phyloP scores from a whole-genome alignment of 768 basidiomycete species.

The Tylopilus sp. region DNA sequence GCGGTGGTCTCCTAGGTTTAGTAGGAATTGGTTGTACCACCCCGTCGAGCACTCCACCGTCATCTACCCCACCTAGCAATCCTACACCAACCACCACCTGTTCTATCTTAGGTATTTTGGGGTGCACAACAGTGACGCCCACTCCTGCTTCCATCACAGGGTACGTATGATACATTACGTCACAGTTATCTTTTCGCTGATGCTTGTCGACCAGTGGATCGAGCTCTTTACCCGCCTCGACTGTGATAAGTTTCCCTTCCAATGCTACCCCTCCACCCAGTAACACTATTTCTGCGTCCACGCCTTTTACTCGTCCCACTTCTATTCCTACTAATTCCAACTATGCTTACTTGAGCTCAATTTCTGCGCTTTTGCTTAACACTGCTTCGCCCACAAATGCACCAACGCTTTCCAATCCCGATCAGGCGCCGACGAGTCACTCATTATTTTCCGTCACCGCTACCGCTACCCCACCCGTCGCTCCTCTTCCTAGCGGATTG shows the following conservation, averaged over 20 bases:
- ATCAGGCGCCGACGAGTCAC: constrained; percentile 32
- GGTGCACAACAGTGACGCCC: constrained; percentile 13
- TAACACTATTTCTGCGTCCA: not conserved
- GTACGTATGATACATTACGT: constrained; percentile 7
- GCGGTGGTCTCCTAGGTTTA: constrained; percentile 4
- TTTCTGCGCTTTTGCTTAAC: constrained; percentile 33
- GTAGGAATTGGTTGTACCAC: constrained; percentile 12
- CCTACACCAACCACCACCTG: constrained; percentile 14
- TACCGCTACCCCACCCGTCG: constrained; percentile 23
- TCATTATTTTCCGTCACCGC: constrained; percentile 21
- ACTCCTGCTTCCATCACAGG: constrained; percentile 3
- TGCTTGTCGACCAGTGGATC: not conserved
- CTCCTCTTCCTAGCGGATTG: constrained; percentile 53
- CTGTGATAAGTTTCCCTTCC: constrained; percentile 32
- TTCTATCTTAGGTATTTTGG: constrained; percentile 15
- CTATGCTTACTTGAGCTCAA: constrained; percentile 34
- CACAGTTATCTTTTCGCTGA: not conserved
- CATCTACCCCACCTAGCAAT: not conserved
- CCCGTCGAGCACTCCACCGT: constrained; percentile 5
- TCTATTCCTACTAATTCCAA: constrained; percentile 19
- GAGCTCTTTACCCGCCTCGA: constrained; percentile 12
- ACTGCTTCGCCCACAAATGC: constrained; percentile 19
- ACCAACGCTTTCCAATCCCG: constrained; percentile 35
- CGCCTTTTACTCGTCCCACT: constrained; percentile 7
- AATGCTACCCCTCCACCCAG: constrained; percentile 8